Percentiles rank a stretch among this genome's conserved stretches.
Conservation (phyloP, 1,284 basidiomycete species). For the Cryptococcus sp. region DNA sequence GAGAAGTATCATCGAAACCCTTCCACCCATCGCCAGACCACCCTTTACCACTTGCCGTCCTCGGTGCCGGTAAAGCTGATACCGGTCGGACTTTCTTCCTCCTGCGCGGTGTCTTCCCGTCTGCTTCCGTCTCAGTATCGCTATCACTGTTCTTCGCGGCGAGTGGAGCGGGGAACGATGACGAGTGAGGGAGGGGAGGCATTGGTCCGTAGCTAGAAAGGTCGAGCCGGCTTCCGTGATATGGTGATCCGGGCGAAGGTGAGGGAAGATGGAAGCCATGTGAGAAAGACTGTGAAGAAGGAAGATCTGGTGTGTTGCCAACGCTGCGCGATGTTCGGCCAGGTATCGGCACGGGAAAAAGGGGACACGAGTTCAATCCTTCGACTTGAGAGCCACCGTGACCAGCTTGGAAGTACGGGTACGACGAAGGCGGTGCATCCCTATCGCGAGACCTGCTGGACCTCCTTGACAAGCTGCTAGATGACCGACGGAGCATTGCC, state of each 20-base stretch:
- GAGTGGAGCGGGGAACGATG: slow-evolving; percentile 19
- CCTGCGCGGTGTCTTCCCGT: slow-evolving; percentile 24
- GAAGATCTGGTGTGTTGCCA: slow-evolving; percentile 15
- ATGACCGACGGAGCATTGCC: slow-evolving; percentile 36
- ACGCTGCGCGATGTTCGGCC: background rate
- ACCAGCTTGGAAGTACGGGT: slow-evolving; percentile 9
- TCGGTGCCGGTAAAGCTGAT: slow-evolving; percentile 31
- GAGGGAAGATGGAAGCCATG: slow-evolving; percentile 47
- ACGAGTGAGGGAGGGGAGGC: slow-evolving; percentile 29
- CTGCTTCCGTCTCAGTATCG: slow-evolving; percentile 34
- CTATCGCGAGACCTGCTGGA: slow-evolving; percentile 13
- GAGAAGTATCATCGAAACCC: slow-evolving; percentile 2
- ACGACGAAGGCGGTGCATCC: slow-evolving; percentile 26
- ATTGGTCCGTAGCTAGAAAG: background rate
- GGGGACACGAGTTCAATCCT: slow-evolving; percentile 5
- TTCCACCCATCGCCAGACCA: slow-evolving; percentile 12
- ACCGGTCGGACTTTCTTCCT: slow-evolving; percentile 34
- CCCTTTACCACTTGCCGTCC: slow-evolving; percentile 3
- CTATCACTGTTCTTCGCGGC: slow-evolving; percentile 11
- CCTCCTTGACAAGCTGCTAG: slow-evolving; percentile 31
- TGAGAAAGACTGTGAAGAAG: slow-evolving; percentile 35
- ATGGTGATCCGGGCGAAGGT: slow-evolving; percentile 42
- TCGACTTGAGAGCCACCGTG: slow-evolving; percentile 9
- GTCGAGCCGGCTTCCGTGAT: slow-evolving; percentile 14
- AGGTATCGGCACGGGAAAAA: slow-evolving; percentile 6